These are phyloP conservation scores for Scenedesmus sp. DNA, from an alignment of 163 green algal genomes.

Conservation along the genomic window DNA sequence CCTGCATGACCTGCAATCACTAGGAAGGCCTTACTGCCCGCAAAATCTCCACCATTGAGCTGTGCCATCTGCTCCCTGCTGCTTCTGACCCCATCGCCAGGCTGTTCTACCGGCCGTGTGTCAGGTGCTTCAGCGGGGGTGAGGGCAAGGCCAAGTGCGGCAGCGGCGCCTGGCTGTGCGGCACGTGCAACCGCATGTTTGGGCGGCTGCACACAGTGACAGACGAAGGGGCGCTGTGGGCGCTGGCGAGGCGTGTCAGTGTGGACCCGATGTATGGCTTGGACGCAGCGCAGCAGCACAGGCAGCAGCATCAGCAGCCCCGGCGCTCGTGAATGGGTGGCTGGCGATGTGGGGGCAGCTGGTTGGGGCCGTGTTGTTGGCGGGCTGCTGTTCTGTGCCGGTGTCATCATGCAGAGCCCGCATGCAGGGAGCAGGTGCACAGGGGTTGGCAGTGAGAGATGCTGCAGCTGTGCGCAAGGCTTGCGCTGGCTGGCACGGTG, in stretches of 20 bases:
- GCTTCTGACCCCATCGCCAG: not conserved
- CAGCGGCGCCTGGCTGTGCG: constrained; percentile 10
- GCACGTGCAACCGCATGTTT: constrained; percentile 13
- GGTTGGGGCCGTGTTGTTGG: not conserved
- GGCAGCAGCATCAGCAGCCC: not conserved
- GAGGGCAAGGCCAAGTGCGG: constrained; percentile 15
- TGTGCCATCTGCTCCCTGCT: not conserved
- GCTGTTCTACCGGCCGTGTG: constrained; percentile 11
- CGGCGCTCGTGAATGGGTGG: not conserved
- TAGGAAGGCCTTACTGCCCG: too few relatives aligned
- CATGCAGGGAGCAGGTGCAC: too few relatives aligned
- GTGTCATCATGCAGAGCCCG: too few relatives aligned
- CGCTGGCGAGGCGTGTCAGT: not conserved
- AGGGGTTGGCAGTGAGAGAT: too few relatives aligned
- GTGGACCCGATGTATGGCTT: not conserved
- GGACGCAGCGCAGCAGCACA: not conserved
- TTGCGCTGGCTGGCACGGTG: too few relatives aligned
- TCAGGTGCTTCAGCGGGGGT: constrained; percentile 2
- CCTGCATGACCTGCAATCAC: too few relatives aligned
- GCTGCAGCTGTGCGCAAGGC: too few relatives aligned
- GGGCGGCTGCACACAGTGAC: not conserved
- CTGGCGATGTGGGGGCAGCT: not conserved
- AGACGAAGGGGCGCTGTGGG: not conserved
- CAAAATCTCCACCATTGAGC: too few relatives aligned
- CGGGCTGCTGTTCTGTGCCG: too few relatives aligned